Conservation (phyloP, 1,284 basidiomycete genomes). For the Trametes pubescens region DNA sequence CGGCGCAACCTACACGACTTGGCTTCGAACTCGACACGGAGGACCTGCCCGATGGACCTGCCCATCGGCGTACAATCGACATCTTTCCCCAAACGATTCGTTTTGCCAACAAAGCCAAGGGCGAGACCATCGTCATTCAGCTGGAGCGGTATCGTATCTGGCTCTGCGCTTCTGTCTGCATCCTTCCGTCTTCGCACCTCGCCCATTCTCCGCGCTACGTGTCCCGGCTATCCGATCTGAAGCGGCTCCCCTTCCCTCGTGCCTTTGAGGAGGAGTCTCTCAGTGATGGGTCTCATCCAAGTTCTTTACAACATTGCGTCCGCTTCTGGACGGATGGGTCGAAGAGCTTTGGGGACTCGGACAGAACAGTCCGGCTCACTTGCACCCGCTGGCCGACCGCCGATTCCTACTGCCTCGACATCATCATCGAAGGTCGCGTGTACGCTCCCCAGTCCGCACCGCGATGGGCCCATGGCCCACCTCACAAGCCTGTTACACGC, state of each 20-base stretch:
- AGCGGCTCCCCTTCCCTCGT: not conserved
- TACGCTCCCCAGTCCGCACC: not conserved
- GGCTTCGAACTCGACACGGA: not conserved
- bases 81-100: not conserved
- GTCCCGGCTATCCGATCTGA: not conserved
- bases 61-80: no score
- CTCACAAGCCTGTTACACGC: no score
- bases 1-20: not conserved
- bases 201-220: not conserved
- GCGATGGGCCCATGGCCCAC: no score
- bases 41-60: no score
- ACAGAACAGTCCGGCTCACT: not conserved
- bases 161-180: slow-evolving; percentile 7
- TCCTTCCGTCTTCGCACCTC: not conserved
- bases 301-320: not conserved
- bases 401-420: not conserved
- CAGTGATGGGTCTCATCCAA: not conserved
- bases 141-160: not conserved
- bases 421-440: not conserved
- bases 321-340: not conserved
- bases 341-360: slow-evolving; percentile 1
- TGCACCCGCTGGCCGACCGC: not conserved
- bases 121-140: not conserved
- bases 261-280: not conserved
- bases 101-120: not conserved